These are phyloP conservation scores for Fusarium agapanthi DNA, from an alignment of 2,329 filamentous ascomycete species.

Conservation along the genomic window DNA sequence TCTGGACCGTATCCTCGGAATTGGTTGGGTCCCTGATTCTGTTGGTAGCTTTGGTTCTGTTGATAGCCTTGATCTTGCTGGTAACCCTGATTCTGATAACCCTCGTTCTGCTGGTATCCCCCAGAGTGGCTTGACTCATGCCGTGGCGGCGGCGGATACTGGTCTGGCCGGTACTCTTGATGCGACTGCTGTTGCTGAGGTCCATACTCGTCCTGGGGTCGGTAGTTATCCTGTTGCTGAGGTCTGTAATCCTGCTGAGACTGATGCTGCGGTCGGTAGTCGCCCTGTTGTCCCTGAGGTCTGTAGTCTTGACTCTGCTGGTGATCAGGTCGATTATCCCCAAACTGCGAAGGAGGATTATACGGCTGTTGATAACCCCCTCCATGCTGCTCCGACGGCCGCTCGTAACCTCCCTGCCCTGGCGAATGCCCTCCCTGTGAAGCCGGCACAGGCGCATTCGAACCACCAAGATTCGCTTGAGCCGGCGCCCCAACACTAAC, in stretches of 20 bases:
- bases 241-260: slow-evolving; percentile 15
- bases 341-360: slow-evolving; percentile 37
- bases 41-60: neutral
- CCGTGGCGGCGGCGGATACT: slow-evolving; percentile 23
- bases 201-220: slow-evolving; percentile 16
- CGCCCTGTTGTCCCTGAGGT: slow-evolving; percentile 2
- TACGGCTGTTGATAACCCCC: slow-evolving; percentile 39
- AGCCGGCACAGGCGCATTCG: slow-evolving; percentile 39
- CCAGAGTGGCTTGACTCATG: slow-evolving; percentile 25
- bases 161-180: slow-evolving; percentile 38
- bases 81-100: slow-evolving; percentile 14
- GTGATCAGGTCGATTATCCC: slow-evolving; percentile 28
- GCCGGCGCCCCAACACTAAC: slow-evolving; percentile 54
- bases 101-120: slow-evolving; percentile 34
- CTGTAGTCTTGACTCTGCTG: slow-evolving; percentile 3
- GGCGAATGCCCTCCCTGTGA: slow-evolving; percentile 27
- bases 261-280: slow-evolving; percentile 10
- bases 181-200: slow-evolving; percentile 26
- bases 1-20: too few species aligned
- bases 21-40: too few species aligned
- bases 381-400: slow-evolving; percentile 24
- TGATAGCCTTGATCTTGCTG: slow-evolving; percentile 7
- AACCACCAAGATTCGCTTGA: slow-evolving; percentile 45
- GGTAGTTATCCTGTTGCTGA: slow-evolving; percentile 7
- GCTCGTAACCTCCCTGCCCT: slow-evolving; percentile 4